Percentiles rank a stretch among this genome's conserved stretches.
These are phyloP conservation scores for Neurospora sp. DNA, from an alignment of 495 filamentous ascomycete species.

Conservation along the genomic window DNA sequence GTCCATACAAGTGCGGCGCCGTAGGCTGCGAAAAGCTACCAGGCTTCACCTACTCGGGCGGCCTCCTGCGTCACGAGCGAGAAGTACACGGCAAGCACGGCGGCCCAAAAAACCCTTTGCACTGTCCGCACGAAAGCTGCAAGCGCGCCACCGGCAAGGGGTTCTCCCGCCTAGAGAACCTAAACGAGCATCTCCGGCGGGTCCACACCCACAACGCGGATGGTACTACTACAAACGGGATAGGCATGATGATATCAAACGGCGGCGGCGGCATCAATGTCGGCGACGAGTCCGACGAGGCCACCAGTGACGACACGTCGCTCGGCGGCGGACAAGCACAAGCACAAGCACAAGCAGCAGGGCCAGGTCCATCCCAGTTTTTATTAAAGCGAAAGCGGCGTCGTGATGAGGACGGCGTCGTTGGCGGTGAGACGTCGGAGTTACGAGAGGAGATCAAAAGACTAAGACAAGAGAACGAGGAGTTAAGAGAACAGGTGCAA, in stretches of 20 bases:
- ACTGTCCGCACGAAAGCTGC: constrained; percentile 72
- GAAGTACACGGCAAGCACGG: constrained; percentile 85
- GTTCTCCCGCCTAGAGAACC: constrained; percentile 79
- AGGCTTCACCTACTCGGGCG: constrained; percentile 89
- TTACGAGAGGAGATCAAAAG: constrained; percentile 31
- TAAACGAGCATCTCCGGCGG: constrained; percentile 76
- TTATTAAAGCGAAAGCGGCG: neutral
- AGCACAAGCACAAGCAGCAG: constrained; percentile 2
- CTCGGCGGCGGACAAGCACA: neutral
- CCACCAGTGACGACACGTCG: constrained; percentile 17
- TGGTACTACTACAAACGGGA: constrained; percentile 4
- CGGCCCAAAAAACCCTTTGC: constrained; percentile 65
- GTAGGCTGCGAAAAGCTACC: constrained; percentile 75
- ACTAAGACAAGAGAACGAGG: constrained; percentile 27
- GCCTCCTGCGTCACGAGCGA: constrained; percentile 75
- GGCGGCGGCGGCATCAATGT: neutral
- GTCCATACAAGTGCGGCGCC: constrained; percentile 75
- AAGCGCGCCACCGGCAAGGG: constrained; percentile 67
- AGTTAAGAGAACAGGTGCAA: constrained; percentile 23
- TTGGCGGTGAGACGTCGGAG: constrained; percentile 10
- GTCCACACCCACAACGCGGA: constrained; percentile 48
- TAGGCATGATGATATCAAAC: neutral
- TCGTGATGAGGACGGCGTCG: constrained; percentile 6
- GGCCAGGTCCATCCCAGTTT: neutral
- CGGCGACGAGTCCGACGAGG: constrained; percentile 22